phyloP scores from a whole-genome alignment of 2,329 filamentous ascomycete genomes.

The Purpureocillium lavendulum region DNA sequence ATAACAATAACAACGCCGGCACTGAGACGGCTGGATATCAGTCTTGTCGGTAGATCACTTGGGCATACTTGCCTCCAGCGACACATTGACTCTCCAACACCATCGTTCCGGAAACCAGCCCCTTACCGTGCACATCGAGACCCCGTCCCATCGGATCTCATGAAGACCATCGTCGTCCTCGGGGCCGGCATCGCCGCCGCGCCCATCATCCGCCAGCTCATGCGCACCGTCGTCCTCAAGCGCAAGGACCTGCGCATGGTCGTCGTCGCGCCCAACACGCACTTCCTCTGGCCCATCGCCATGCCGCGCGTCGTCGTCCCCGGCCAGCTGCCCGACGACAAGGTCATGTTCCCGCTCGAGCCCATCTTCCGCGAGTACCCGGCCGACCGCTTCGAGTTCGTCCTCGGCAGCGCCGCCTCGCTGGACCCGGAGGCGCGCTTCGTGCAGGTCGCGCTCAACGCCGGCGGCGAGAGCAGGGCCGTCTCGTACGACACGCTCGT shows the following conservation, averaged over 20 bases:
- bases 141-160: background rate
- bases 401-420: conserved; percentile 37
- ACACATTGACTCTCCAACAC: no score
- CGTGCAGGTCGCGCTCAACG: conserved; percentile 30
- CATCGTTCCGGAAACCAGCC: no score
- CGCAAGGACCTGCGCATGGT: conserved; percentile 32
- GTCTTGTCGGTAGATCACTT: no score
- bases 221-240: conserved; percentile 32
- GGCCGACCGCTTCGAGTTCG: conserved; percentile 38
- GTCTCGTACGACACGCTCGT: conserved; percentile 44
- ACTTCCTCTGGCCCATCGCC: conserved; percentile 42
- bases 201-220: conserved; percentile 40
- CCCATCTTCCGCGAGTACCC: conserved; percentile 41
- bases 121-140: no score
- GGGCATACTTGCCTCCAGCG: no score
- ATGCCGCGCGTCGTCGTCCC: conserved; percentile 38
- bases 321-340: conserved; percentile 33
- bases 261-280: conserved; percentile 37
- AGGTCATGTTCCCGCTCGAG: conserved; percentile 23
- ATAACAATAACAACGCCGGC: no score
- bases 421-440: conserved; percentile 32
- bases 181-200: conserved; percentile 39
- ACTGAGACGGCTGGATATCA: no score
- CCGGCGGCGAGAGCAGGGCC: conserved; percentile 18
- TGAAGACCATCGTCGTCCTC: conserved; percentile 38